A percentile compares a stretch with the other conserved stretches of the same genome.
Evolutionary conservation across 2,329 filamentous ascomycete species (phyloP).

Genomic region (Aspergillaceae sp.): DNA sequence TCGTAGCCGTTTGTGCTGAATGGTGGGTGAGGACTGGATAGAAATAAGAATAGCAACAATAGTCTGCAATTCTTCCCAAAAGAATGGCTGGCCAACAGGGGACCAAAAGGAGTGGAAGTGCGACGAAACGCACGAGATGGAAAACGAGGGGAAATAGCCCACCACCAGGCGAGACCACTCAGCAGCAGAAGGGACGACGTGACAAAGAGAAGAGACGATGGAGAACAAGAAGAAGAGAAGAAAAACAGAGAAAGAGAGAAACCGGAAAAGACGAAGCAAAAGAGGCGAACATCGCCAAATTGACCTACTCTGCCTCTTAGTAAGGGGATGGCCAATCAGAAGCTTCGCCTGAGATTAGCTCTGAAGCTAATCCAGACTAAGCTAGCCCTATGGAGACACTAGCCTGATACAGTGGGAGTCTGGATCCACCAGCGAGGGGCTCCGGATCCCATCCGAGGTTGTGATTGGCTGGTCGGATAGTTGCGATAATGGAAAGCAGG

Average conservation of each 20-base stretch:
- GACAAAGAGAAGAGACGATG: neutral
- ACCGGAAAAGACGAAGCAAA: neutral
- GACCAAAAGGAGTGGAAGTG: constrained; percentile 21
- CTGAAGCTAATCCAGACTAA: no score
- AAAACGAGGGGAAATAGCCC: constrained; percentile 10
- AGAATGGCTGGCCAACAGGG: neutral
- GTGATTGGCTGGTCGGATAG: no score
- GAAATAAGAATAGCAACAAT: no score
- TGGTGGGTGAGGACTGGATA: no score
- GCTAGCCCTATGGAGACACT: no score
- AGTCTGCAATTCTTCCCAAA: neutral
- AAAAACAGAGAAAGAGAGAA: neutral
- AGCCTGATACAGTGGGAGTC: no score
- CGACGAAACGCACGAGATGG: constrained; percentile 19
- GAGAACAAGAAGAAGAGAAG: constrained; percentile 1
- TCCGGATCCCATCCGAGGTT: no score
- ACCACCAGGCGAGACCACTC: constrained; percentile 6
- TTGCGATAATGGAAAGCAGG: no score
- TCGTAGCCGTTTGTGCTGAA: neutral
- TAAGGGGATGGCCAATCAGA: neutral
- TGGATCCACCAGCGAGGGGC: no score
- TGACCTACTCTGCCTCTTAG: no score
- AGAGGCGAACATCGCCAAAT: neutral
- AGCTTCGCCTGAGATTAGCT: neutral
- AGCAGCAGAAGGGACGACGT: constrained; percentile 1